Evolutionary conservation across 2,329 filamentous ascomycete genomes (phyloP), one percentile per base, ranked within the genome.

Genomic region (Stachybotrys chartarum): DNA sequence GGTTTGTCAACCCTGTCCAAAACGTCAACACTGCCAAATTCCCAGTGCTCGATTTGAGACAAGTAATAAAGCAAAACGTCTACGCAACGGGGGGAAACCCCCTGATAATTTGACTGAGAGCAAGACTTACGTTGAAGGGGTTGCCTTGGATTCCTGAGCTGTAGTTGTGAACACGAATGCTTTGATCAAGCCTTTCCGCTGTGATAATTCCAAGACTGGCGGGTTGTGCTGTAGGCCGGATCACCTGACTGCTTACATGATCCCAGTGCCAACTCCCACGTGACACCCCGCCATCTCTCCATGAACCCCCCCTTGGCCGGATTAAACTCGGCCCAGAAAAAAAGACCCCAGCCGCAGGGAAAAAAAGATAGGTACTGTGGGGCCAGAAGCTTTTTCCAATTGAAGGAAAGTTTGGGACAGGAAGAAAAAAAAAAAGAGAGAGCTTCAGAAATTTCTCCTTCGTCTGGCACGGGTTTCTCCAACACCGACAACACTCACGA

Each of bases 361-460:
- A 51, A 51, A 42, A 42, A 42, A 42, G 35, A 10, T 42, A 10
- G 35, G 24, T 24, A 24, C 31, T 30, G 49, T 51, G 49, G 49
- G 49, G 49, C 30, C n/a, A 17, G 45, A 53, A 47, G 39, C 42
- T 53, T 52, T 53, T 30, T 18, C 51, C 35, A 42, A 42, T 42
- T 42, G 35, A 42, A 42, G 35, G 35, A 14, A 10, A 24, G 24
- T 24, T 24, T 24, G 24, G 24, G 24, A n/a, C 39, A 44, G 39
- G 11, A 24, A n/a, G 45, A 8, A n/a, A 47, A 47, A 24, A 47
- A 47, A 47, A 24, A 47, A 47, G 7, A 63, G 58, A 61, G 62
- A 70, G 67, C 68, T 72, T 70, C 66, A 70, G 71, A 72, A 72
- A 70, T 66, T 68, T 71, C 67, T 70, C 68, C 24, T 42, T 42